phyloP scores from a whole-genome alignment of 1,139 yeast species.

The Geotrichum bryndzae region DNA sequence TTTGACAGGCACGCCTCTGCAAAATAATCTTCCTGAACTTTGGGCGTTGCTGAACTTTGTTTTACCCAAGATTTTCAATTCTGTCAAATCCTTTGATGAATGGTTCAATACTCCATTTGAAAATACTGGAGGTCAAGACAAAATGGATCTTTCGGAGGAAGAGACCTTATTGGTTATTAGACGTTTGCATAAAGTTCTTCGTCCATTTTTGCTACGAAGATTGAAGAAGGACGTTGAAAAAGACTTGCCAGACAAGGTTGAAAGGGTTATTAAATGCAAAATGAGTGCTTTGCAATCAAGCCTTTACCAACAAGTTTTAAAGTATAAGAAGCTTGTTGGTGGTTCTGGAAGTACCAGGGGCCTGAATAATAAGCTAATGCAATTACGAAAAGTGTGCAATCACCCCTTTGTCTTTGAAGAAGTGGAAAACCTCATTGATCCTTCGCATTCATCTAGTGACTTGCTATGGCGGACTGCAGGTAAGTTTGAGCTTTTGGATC shows the following conservation, averaged over 20 bases:
- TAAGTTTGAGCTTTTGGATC: slow-evolving; percentile 82
- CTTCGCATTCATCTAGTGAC: slow-evolving; percentile 52
- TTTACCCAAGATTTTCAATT: slow-evolving; percentile 90
- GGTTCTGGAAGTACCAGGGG: slow-evolving; percentile 76
- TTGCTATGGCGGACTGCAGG: slow-evolving; percentile 89
- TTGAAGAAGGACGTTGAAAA: slow-evolving; percentile 95
- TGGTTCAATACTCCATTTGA: slow-evolving; percentile 99
- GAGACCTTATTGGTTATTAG: slow-evolving; percentile 88
- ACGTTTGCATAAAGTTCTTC: slow-evolving; percentile 89
- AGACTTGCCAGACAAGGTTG: slow-evolving; percentile 92
- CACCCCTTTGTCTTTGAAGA: slow-evolving; percentile 98
- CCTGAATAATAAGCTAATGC: slow-evolving; percentile 92
- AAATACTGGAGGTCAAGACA: slow-evolving; percentile 89
- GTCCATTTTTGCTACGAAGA: slow-evolving; percentile 92
- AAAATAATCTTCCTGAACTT: slow-evolving; percentile 90
- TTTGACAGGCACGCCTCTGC: slow-evolving; percentile 95
- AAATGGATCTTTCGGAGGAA: slow-evolving; percentile 91
- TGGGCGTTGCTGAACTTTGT: slow-evolving; percentile 97
- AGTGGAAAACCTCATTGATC: slow-evolving; percentile 81
- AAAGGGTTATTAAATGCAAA: slow-evolving; percentile 89
- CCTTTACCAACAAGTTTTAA: slow-evolving; percentile 82
- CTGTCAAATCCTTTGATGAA: slow-evolving; percentile 96
- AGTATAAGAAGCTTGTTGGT: slow-evolving; percentile 78
- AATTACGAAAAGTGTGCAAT: slow-evolving; percentile 89
- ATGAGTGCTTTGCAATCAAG: slow-evolving; percentile 80